Evolutionary conservation across 129 eudicot genomes (phyloP), one percentile per base, ranked within the genome.

Genomic region (Lactuca sativa): DNA sequence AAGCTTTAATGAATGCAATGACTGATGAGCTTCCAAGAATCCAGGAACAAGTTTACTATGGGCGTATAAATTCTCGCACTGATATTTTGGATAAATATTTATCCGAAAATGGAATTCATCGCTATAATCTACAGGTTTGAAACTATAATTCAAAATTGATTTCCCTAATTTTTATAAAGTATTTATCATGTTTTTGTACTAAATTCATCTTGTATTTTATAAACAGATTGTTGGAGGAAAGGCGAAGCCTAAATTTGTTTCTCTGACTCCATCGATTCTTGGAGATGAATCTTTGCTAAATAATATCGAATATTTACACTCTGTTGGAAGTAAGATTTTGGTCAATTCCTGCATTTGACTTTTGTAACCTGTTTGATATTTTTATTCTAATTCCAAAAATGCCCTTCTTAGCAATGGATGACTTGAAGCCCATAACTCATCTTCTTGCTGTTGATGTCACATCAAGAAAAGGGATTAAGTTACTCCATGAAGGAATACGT

Each of bases 1-100:
- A 93, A 69, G 84, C 92, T 52, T 77, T 93, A 58, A 73, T 89
- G 65, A 87, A 64, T 69, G 95, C 97, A 47, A 90, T 93, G 92
- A 93, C 89, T 58, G 98, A 93, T 7, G 98, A 93, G 83, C 90
- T 89, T 48, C 97, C 98, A 15, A 85, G 90, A 79, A 83, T 93
- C 74, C 98, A 93, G 82, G 98, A 93, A 77, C 98, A 93, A 80
- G 98, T 93, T 60, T 93, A 93, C 77, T 93, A 89, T 63, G 98
- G 98, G 49, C 91, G 81, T 57, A 93, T 93, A 69, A 88, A 83
- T 80, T 85, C 98, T 9, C 88, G 84, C 14, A 89, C 97, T 52
- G 92, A 93, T 62, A 78, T 93, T 74, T 77, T 93, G 59, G 97
- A 93, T 70, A 93, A 89, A 59, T 87, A 86, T 74, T 72, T 93